Base-by-base conservation (phyloP, 768 basidiomycete species). In the Lactarius indigo region DNA sequence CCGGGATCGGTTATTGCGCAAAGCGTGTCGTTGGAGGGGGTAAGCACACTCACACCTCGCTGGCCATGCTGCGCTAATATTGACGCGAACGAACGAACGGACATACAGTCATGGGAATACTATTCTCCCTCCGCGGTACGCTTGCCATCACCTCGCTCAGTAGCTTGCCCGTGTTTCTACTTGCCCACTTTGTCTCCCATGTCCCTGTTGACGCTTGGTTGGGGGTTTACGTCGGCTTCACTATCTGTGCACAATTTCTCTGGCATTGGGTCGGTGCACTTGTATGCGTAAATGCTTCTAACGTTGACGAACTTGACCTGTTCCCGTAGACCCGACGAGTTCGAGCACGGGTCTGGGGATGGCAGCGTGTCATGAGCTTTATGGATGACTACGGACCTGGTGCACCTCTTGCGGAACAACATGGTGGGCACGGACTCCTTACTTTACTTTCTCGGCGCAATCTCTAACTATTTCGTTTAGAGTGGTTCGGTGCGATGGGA, bases 11-110 rank as follows among this genome's bases (percentile, higher is more conserved):
- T 9, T 42, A 66, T 59, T 58, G 5, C 50, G 23, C 33, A 7
- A 30, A 44, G 31, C 61, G 65, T 9, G 41, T 66, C 5, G 39
- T 54, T 20, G 65, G 65, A 62, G 65, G 65, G 52, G 57, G 65
- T 66, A n/a, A 58, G 65, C 9, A 37, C 33, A 26, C 18, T 50
- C 7, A 33, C 42, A 30, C 23, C 41, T 42, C 20, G 31, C 9
- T 17, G n/a, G 20, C 10, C 31, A 4, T 9, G 26, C 31, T 5
- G 7, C 8, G 13, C 17, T 31, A 17, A 12, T 9, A 57, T 30
- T 31, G 28, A 66, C 23, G 13, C 28, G 3, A 13, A 39, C 7
- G 6, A 37, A 20, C 12, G 3, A 13, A 39, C 13, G 6, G 35
- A 20, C n/a, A 4, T 15, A 17, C 30, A 66, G 66, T 55, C 57